Conservation (phyloP, 768 basidiomycete genomes). For the Fibroporia radiculosa region DNA sequence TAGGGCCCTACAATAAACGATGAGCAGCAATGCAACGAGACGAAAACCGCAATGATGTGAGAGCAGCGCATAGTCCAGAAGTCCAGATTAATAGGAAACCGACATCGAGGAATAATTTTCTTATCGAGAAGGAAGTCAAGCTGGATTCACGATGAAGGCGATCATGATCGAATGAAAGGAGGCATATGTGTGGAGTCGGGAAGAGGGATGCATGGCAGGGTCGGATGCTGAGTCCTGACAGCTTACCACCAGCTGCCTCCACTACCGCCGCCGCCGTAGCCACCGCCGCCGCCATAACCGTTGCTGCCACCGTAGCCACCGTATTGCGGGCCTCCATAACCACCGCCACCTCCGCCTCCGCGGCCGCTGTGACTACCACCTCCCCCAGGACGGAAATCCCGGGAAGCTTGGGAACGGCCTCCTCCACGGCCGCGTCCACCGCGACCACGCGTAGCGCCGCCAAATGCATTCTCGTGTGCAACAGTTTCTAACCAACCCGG, state of each 20-base stretch:
- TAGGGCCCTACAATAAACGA: constrained; percentile 36
- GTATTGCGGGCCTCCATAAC: constrained; percentile 24
- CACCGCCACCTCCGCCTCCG: constrained; percentile 20
- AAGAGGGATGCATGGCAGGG: constrained; percentile 1
- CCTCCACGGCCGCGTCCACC: constrained; percentile 56
- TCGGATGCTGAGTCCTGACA: background rate
- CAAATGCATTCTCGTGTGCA: constrained; percentile 73
- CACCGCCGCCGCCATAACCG: constrained; percentile 18
- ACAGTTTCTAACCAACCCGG: constrained; percentile 88
- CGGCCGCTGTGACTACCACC: constrained; percentile 29
- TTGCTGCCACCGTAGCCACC: constrained; percentile 26
- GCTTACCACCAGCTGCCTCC: constrained; percentile 42
- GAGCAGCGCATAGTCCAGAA: constrained; percentile 44
- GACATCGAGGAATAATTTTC: too few relatives aligned
- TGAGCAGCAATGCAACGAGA: constrained; percentile 47
- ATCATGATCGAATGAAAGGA: constrained; percentile 11
- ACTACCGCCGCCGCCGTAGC: constrained; percentile 19
- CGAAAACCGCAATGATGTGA: constrained; percentile 41
- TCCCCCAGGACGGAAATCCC: constrained; percentile 33
- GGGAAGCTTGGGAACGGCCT: constrained; percentile 30
- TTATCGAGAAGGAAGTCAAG: constrained; percentile 16
- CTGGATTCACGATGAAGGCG: background rate
- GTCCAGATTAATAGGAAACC: constrained; percentile 13
- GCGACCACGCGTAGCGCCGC: constrained; percentile 41
- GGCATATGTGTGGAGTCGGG: background rate